Base-by-base conservation (phyloP, 164 flowering plant species). In the Tetrastigma voinierianum region DNA sequence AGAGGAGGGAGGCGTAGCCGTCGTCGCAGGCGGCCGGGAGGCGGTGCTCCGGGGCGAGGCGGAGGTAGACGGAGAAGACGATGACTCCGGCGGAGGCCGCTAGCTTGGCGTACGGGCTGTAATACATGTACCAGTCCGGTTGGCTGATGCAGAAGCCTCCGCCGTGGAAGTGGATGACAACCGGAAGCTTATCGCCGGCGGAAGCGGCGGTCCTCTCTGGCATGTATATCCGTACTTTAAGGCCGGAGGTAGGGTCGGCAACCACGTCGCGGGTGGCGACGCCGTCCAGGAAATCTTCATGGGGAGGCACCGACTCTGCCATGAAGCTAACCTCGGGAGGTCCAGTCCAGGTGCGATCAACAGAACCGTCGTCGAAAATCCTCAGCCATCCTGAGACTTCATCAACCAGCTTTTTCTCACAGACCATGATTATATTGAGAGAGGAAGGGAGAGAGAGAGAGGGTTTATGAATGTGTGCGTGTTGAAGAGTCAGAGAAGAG, bases 61-160 rank as follows among this genome's bases (percentile, higher is more conserved):
- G 81, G 48, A 86, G 74, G 66, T 67, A 78, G 46, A 80, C 87
- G 1, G 96, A 90, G 23, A 90, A 86, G 51, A 72, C 62, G 16
- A 84, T 68, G 72, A 79, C 87, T 16, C 68, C 47, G 15, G 80
- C 78, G 0, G 65, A 45, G 3, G 69, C 72, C 0, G 80, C 90
- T 0, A 92, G 80, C 48, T 81, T 70, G 0, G 82, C 17, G 76
- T 91, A 91, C 9, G 80, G 53, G 9, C 72, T 46, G 58, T 88
- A 83, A 79, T 92, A 92, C 88, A 87, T 84, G 76, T 51, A 83
- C 88, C 87, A 83, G 49, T 85, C 84, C 3, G 93, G 62, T 32
- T 78, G 72, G 83, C 93, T 87, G 1, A 91, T 79, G 78, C 97
- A 90, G 59, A 91, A 91, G 18, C 97, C 97, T 10, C 96, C 93